Conservation (phyloP, 331 rosid genomes). For the Arachis monticola region DNA sequence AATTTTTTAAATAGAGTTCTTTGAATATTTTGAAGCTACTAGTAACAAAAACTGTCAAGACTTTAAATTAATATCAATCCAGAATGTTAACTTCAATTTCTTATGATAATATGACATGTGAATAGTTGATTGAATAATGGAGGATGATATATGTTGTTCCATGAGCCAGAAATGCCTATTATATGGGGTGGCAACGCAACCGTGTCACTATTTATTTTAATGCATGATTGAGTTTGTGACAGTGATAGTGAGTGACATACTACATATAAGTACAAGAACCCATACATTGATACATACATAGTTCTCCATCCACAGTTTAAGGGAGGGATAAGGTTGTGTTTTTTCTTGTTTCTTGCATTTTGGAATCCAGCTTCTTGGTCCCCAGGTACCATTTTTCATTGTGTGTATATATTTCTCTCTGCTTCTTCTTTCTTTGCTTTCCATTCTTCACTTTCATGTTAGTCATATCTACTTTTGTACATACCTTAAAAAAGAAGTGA, state of each 20-base stretch:
- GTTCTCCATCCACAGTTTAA: no score
- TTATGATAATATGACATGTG: no score
- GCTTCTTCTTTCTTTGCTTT: background rate
- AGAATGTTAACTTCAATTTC: background rate
- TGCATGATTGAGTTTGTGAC: background rate
- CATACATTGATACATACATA: background rate
- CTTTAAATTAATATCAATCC: background rate
- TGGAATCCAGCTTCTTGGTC: slow-evolving; percentile 6
- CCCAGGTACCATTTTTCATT: background rate
- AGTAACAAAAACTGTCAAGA: background rate
- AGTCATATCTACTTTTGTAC: background rate
- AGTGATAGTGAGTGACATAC: background rate
- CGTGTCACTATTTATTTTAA: no score
- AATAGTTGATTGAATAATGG: background rate
- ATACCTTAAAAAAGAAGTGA: background rate
- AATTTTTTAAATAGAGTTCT: no score
- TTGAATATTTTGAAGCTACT: no score
- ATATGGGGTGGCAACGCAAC: background rate
- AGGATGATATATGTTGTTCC: background rate
- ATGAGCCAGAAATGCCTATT: background rate
- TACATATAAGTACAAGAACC: background rate
- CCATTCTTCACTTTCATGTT: background rate
- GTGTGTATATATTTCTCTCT: background rate
- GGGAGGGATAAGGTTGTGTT: background rate
- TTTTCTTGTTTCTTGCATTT: background rate